These are phyloP conservation scores for Withania somnifera DNA, from an alignment of 305 asterid species.

Conservation along the genomic window DNA sequence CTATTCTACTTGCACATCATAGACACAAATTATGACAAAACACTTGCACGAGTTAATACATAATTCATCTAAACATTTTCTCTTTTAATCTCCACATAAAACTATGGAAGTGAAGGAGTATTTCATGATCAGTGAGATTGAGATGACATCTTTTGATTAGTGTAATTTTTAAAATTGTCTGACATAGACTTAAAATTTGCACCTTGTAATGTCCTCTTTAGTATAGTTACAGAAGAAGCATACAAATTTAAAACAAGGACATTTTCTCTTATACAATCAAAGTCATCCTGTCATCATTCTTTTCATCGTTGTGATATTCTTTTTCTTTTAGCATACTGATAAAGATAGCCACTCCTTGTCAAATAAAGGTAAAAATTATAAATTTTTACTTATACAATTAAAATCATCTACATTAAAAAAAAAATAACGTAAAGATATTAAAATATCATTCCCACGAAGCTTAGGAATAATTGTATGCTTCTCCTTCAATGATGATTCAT, in stretches of 20 bases:
- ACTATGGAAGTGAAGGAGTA: neutral
- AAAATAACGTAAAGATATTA: no score
- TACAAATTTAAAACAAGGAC: neutral
- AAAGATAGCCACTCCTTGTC: no score
- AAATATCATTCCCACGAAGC: no score
- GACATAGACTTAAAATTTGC: neutral
- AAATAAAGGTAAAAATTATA: no score
- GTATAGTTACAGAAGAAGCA: neutral
- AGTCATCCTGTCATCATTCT: no score
- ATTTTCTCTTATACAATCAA: neutral
- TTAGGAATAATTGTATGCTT: no score
- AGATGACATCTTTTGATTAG: neutral
- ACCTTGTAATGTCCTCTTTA: neutral
- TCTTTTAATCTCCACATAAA: neutral
- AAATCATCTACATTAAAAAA: no score
- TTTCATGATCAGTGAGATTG: neutral
- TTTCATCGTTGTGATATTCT: no score
- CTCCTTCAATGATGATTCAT: no score
- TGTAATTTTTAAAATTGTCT: neutral
- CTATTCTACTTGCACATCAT: neutral
- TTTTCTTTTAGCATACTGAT: no score
- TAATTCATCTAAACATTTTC: neutral
- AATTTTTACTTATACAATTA: no score
- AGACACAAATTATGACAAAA: neutral
- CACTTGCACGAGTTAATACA: neutral